A percentile compares a stretch with the other conserved stretches of the same genome.
Evolutionary conservation across 129 eudicot species (phyloP).

Genomic region (Rutidosis leptorrhynchoides): DNA sequence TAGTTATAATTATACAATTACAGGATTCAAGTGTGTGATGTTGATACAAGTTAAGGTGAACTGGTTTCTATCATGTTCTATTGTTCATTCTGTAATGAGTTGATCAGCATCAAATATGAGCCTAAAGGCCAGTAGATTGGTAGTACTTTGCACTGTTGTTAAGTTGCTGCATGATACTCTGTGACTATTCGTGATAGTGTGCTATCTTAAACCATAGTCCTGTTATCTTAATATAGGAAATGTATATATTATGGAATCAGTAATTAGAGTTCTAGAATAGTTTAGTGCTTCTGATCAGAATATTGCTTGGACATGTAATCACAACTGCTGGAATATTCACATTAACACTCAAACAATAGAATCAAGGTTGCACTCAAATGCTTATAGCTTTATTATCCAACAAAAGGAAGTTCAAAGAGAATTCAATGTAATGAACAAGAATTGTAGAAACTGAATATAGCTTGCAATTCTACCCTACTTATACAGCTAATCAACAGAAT

Average conservation of each 20-base stretch:
- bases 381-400: not conserved
- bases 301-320: not conserved
- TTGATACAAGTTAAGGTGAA: not conserved
- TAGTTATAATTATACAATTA: not conserved
- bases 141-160: not conserved
- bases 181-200: not conserved
- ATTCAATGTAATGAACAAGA: not conserved
- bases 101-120: not conserved
- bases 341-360: not conserved
- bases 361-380: not conserved
- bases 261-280: not conserved
- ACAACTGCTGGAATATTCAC: not conserved
- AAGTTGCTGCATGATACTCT: conserved; percentile 5
- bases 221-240: not conserved
- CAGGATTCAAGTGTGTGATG: conserved; percentile 4
- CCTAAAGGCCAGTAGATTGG: not conserved
- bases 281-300: conserved; percentile 10
- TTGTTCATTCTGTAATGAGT: conserved; percentile 3
- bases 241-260: not conserved
- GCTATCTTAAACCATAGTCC: not conserved
- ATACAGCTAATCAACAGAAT: too few species aligned
- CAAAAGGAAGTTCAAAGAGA: not conserved
- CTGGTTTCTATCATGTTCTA: not conserved
- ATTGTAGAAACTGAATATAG: not conserved
- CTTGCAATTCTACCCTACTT: not conserved